Base-by-base conservation (phyloP, 352 stramenopile species). In the Phytophthora sp. region DNA sequence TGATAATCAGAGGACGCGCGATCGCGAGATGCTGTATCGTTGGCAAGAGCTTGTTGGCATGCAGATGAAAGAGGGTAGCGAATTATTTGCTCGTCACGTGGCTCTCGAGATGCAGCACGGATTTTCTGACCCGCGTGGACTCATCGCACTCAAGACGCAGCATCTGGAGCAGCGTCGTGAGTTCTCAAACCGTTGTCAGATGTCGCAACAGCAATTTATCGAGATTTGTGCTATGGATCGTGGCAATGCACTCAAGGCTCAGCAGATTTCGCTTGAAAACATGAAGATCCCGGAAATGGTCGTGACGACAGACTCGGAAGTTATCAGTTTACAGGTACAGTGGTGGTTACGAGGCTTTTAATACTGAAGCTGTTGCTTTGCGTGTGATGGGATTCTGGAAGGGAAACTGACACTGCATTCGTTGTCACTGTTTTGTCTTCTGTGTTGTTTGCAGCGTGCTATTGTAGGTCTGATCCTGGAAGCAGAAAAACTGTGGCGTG, bases 21-120 rank as follows among this genome's bases (percentile, higher is more conserved):
- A 93, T 35, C 79, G 77, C 0, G 84, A 90, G 48, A 89, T 82
- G 70, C 45, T 93, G 15, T 87, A 89, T 30, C 84, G 84, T 15
- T 93, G 84, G 84, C 84, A 93, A 57, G 84, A 93, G 24, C 70
- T 93, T 23, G 73, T 93, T 17, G 69, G 69, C 7, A 90, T 88
- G 82, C 84, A 93, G 54, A 93, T 93, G 84, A 91, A 92, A 42
- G 84, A 93, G 67, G 82, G 84, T 26, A 83, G 71, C 30, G 84
- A 91, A 24, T 57, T 93, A 15, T 91, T 84, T 42, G 66, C 72
- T 5, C 80, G 79, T 12, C 84, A 93, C 21, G 62, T 76, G 11
- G 69, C 69, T 21, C 50, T 77, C 0, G 82, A 90, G 46, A 77
- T 77, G 62, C 63, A 82, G 50, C 66, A 70, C 18, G 72, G 72